Conservation (phyloP, 176 grass and related monocot species). For the Triticum turgidum region DNA sequence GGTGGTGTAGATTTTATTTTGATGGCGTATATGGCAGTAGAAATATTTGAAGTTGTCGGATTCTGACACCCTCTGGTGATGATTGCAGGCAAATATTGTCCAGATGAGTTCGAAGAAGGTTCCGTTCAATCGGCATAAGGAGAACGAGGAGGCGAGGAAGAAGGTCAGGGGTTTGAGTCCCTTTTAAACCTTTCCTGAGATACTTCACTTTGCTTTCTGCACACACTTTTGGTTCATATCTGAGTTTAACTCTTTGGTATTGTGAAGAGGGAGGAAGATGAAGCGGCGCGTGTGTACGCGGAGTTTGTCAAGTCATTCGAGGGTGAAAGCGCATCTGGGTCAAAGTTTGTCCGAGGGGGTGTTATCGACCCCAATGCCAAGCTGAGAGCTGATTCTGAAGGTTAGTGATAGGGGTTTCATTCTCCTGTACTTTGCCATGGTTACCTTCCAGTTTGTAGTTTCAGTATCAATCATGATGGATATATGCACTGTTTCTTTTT, state of each 20-base stretch:
- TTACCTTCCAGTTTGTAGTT: conserved; percentile 24
- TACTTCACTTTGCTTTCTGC: not conserved
- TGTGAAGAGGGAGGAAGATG: conserved; percentile 89
- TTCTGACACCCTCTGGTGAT: conserved; percentile 23
- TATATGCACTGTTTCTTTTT: conserved; percentile 74
- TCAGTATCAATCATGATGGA: conserved; percentile 48
- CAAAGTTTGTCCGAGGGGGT: conserved; percentile 94
- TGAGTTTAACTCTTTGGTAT: conserved; percentile 18
- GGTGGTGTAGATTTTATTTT: not conserved
- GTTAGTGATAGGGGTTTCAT: conserved; percentile 50
- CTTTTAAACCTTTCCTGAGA: conserved; percentile 6
- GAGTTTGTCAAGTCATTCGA: conserved; percentile 95
- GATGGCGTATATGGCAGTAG: not conserved
- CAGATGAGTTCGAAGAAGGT: conserved; percentile 88
- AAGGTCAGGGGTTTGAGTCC: conserved; percentile 50
- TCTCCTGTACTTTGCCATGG: conserved; percentile 17
- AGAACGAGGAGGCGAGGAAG: conserved; percentile 95
- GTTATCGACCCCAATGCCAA: conserved; percentile 96
- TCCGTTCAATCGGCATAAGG: conserved; percentile 81
- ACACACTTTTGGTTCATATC: not conserved
- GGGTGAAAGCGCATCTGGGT: conserved; percentile 58
- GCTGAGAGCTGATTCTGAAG: conserved; percentile 69
- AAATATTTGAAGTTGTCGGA: not conserved
- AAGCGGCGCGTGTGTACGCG: conserved; percentile 82
- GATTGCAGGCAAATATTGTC: conserved; percentile 14